A percentile compares a stretch with the other conserved stretches of the same genome.
phyloP scores from a whole-genome alignment of 192 early-diverging fungal species.

The Podila verticillata region DNA sequence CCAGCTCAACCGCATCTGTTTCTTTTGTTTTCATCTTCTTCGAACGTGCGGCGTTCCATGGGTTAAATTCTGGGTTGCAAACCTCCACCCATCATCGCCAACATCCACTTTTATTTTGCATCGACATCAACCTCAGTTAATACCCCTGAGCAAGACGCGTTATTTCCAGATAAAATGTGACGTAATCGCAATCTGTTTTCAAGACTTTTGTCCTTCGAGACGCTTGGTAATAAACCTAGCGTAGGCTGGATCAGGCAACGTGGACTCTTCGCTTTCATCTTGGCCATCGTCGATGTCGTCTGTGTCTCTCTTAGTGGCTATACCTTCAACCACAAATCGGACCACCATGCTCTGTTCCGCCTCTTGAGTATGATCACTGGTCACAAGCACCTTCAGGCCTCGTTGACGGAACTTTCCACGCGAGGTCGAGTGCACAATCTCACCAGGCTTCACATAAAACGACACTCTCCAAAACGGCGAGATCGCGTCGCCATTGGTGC shows the following conservation, averaged over 20 bases:
- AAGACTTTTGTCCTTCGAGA: background rate
- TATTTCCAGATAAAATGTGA: no score
- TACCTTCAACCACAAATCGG: slow-evolving; percentile 44
- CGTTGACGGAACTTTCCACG: slow-evolving; percentile 17
- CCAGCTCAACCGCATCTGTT: no score
- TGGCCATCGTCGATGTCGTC: background rate
- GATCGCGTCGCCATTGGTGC: slow-evolving; percentile 28
- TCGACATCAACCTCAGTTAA: no score
- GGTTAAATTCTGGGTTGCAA: no score
- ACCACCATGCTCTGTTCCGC: slow-evolving; percentile 30
- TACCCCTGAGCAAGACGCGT: no score
- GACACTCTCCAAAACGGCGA: slow-evolving; percentile 27
- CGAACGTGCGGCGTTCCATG: no score
- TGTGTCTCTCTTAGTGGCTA: background rate
- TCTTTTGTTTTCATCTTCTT: no score
- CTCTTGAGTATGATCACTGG: slow-evolving; percentile 23
- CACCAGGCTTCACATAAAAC: slow-evolving; percentile 31
- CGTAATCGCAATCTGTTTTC: no score
- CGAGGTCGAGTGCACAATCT: slow-evolving; percentile 9
- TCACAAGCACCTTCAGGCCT: slow-evolving; percentile 12
- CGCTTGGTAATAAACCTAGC: slow-evolving; percentile 18
- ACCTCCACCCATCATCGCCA: background rate
- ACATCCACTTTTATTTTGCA: no score
- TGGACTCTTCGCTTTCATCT: background rate
- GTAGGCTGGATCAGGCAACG: slow-evolving; percentile 19